These are phyloP conservation scores for Colletotrichum abscissum DNA, from an alignment of 2,329 filamentous ascomycete species.

Conservation along the genomic window DNA sequence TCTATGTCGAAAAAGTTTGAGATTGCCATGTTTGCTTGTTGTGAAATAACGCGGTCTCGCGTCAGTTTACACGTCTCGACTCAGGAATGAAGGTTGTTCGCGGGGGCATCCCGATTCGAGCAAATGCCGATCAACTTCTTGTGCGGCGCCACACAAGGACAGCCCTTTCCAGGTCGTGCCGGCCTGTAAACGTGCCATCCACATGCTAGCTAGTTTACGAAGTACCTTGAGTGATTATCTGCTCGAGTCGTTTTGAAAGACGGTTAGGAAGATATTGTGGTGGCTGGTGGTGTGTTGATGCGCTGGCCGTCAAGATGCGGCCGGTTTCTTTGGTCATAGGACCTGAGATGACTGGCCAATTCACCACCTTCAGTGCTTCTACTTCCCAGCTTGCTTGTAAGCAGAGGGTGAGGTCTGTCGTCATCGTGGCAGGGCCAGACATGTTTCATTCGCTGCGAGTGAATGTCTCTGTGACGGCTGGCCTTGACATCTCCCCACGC, in stretches of 20 bases:
- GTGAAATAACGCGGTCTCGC: not conserved
- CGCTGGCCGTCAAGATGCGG: slow-evolving; percentile 1
- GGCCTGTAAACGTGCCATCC: not conserved
- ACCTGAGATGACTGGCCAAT: no score
- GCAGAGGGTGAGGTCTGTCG: not conserved
- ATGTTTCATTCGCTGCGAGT: slow-evolving; percentile 7
- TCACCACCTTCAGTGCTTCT: not conserved
- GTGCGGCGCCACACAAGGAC: not conserved
- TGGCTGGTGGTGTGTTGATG: slow-evolving; percentile 17
- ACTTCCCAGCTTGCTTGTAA: not conserved
- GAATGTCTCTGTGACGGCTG: no score
- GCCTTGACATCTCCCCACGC: no score
- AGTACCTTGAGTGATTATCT: no score
- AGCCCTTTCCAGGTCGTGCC: not conserved
- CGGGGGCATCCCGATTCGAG: slow-evolving; percentile 9
- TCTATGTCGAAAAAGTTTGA: no score
- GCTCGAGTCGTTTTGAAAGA: not conserved
- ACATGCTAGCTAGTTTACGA: no score
- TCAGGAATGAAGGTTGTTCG: slow-evolving; percentile 14
- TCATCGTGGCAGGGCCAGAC: slow-evolving; percentile 12
- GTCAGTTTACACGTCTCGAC: not conserved
- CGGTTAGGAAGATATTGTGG: not conserved
- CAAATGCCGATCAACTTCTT: not conserved
- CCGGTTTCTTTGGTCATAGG: not conserved
- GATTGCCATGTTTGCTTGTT: not conserved